Percentiles rank a stretch among this genome's conserved stretches.
Evolutionary conservation across 495 filamentous ascomycete species (phyloP).

Genomic region (Penicillium antarcticum): DNA sequence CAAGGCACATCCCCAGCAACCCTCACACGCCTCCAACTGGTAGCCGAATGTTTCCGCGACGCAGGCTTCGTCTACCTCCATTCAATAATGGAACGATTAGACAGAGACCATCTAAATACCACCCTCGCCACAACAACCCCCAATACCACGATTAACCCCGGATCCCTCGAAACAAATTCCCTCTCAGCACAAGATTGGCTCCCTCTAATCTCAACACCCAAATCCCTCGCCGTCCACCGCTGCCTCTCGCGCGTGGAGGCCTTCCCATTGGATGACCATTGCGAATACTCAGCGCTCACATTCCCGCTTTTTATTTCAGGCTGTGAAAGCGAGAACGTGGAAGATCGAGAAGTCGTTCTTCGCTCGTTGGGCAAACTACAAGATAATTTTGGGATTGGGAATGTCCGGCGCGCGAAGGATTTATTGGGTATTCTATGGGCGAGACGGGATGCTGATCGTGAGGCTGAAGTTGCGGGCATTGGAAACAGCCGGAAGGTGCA

Average conservation of each 20-base stretch:
- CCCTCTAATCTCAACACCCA: slow-evolving; percentile 28
- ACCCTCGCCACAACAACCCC: neutral
- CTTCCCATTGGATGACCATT: slow-evolving; percentile 33
- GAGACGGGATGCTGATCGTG: slow-evolving; percentile 14
- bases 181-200: neutral
- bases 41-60: slow-evolving; percentile 45
- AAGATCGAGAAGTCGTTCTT: slow-evolving; percentile 27
- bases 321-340: slow-evolving; percentile 27
- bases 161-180: neutral
- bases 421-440: slow-evolving; percentile 35
- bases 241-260: slow-evolving; percentile 28
- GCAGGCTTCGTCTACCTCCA: slow-evolving; percentile 43
- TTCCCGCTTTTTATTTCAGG: slow-evolving; percentile 44
- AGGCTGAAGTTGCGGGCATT: neutral
- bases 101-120: neutral
- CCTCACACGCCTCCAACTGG: slow-evolving; percentile 37
- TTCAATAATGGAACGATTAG: slow-evolving; percentile 36
- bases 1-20: slow-evolving; percentile 26
- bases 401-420: slow-evolving; percentile 40
- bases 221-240: slow-evolving; percentile 25
- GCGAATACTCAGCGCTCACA: slow-evolving; percentile 43
- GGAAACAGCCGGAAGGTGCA: slow-evolving; percentile 14
- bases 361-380: slow-evolving; percentile 30
- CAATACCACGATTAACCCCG: neutral
- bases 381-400: slow-evolving; percentile 41